Conservation (phyloP, 2,329 filamentous ascomycete species). For the Ophiocordyceps camponoti-saundersi region DNA sequence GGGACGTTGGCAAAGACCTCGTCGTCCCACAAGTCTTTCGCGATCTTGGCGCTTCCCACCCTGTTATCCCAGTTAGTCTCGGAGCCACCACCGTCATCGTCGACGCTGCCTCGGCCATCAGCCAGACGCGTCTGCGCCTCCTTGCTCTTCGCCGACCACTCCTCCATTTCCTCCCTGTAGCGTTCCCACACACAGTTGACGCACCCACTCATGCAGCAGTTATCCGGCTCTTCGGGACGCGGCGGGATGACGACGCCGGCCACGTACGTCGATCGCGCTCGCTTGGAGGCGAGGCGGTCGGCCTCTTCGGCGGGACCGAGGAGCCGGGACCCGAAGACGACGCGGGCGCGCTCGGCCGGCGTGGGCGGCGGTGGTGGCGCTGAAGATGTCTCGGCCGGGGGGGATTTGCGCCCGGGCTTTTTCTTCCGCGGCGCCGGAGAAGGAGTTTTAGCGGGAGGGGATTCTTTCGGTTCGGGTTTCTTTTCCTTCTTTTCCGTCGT, state of each 20-base stretch:
- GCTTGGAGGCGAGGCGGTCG: slow-evolving; percentile 39
- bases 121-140: slow-evolving; percentile 42
- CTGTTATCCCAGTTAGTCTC: slow-evolving; percentile 44
- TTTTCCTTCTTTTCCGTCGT: slow-evolving; percentile 3
- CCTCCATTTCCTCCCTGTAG: slow-evolving; percentile 82
- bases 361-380: slow-evolving; percentile 16
- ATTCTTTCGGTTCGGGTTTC: slow-evolving; percentile 5
- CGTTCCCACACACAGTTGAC: slow-evolving; percentile 95
- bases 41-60: slow-evolving; percentile 21
- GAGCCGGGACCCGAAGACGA: slow-evolving; percentile 70
- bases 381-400: slow-evolving; percentile 2
- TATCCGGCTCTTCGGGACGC: slow-evolving; percentile 76
- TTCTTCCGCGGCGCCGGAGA: slow-evolving; percentile 2
- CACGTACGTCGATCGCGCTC: slow-evolving; percentile 43
- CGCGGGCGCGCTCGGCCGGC: slow-evolving; percentile 37
- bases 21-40: slow-evolving; percentile 40
- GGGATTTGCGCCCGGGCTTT: slow-evolving; percentile 13
- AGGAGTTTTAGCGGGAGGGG: neutral
- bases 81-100: slow-evolving; percentile 65
- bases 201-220: slow-evolving; percentile 98
- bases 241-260: slow-evolving; percentile 75
- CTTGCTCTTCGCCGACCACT: slow-evolving; percentile 53
- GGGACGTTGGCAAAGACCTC: slow-evolving; percentile 68
- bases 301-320: slow-evolving; percentile 55
- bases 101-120: slow-evolving; percentile 38